Conservation (phyloP, 306 rosid species). For the Lathyrus oleraceus region DNA sequence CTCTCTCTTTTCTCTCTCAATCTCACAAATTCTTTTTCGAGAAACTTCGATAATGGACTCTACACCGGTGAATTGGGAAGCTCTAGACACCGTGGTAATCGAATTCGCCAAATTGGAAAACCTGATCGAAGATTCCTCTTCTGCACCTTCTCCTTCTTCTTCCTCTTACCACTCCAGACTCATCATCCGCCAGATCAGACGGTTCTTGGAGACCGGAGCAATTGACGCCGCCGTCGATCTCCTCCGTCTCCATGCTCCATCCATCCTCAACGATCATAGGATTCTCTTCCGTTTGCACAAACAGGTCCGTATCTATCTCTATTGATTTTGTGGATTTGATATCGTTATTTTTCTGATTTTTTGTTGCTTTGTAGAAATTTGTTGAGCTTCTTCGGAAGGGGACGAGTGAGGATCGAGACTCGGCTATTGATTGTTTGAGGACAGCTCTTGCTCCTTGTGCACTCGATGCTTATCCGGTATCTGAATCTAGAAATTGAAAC, state of each 20-base stretch:
- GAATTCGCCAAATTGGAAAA: slow-evolving; percentile 94
- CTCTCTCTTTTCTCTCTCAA: not conserved
- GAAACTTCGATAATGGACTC: slow-evolving; percentile 60
- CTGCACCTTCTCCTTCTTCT: slow-evolving; percentile 46
- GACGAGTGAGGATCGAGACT: slow-evolving; percentile 67
- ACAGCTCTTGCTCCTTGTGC: slow-evolving; percentile 96
- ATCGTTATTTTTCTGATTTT: not conserved
- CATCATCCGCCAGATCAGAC: slow-evolving; percentile 81
- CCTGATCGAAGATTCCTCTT: slow-evolving; percentile 63
- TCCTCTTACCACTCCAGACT: slow-evolving; percentile 83
- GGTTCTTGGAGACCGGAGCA: slow-evolving; percentile 67
- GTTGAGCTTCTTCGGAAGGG: slow-evolving; percentile 93
- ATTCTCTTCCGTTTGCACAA: slow-evolving; percentile 93
- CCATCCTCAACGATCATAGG: slow-evolving; percentile 73
- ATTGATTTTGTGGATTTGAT: not conserved
- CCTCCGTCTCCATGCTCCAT: slow-evolving; percentile 82
- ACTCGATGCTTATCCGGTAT: slow-evolving; percentile 95
- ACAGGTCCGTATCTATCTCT: slow-evolving; percentile 55
- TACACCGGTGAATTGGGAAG: slow-evolving; percentile 87
- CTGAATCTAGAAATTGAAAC: not conserved
- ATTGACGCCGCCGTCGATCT: slow-evolving; percentile 69
- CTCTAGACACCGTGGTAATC: slow-evolving; percentile 77
- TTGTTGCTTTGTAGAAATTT: slow-evolving; percentile 65
- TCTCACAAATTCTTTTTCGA: slow-evolving; percentile 23
- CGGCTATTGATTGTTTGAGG: slow-evolving; percentile 82